Base-by-base conservation (phyloP, 139 green algal species). In the Micractinium conductrix region DNA sequence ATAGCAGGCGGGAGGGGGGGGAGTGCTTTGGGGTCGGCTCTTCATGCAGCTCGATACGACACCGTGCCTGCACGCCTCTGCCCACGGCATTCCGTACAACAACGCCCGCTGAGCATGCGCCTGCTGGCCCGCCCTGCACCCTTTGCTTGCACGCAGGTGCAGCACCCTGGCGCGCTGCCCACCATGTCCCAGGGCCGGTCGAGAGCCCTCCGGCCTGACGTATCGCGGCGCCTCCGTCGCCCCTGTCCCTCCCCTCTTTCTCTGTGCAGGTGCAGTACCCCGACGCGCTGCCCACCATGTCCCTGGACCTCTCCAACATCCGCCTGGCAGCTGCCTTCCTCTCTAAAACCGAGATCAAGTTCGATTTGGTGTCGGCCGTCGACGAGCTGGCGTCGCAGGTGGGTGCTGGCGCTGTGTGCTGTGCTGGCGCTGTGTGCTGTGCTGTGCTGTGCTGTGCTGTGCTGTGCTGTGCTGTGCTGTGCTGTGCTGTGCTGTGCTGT, bases 341-440 rank as follows among this genome's bases (percentile, higher is more conserved):
- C 74, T 90, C 87, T 40, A 96, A 96, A 78, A 96, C 92, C 7
- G 96, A 98, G 87, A 81, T 98, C 80, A 93, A 95, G 80, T 98
- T 98, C 80, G 96, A 98, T 86, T 80, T 98, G 83, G 86, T 98
- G 40, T 95, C 88, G 3, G 95, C 96, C 30, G 94, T 98, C 40
- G 94, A 97, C 78, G 96, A 98, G 91, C 92, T 98, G 60, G 91
- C 94, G 44, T 88, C 88, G 60, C 95, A 98, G 87, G 80, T 87
- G 62, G 35, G 70, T 14, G 10, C 48, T 58, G 16, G 48, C 48
- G 10, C 48, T 58, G 10, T 16, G 48, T 58, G 10, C 48, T 10
- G 10, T 16, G 16, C 16, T 10, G 10, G 48, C 12, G 48, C 16
- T 58, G 48, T 24, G 48, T 16, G 12, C 48, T 16, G 48, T 10